phyloP scores from a whole-genome alignment of 1,284 basidiomycete species.

The Rhodotorula glutinis region DNA sequence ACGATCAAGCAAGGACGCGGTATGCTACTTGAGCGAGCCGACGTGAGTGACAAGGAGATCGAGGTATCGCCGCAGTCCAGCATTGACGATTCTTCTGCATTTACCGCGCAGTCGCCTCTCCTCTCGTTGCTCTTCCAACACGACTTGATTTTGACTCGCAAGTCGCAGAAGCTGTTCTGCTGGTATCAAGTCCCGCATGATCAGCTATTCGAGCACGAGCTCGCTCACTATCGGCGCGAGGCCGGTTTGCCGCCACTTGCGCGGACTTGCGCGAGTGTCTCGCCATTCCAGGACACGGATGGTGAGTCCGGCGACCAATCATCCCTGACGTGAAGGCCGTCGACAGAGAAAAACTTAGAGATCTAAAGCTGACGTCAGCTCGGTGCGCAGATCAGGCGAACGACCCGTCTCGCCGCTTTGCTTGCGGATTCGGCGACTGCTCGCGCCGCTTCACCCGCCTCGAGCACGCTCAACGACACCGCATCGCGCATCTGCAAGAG shows the following conservation, averaged over 20 bases:
- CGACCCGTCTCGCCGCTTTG: not conserved
- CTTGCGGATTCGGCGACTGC: not conserved
- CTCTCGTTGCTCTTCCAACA: constrained; percentile 88
- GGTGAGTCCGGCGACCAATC: too few species aligned
- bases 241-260: not conserved
- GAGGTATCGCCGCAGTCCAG: not conserved
- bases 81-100: not conserved
- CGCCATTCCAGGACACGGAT: not conserved
- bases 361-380: too few species aligned
- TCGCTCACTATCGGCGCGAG: not conserved
- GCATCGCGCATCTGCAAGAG: not conserved
- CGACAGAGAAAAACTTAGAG: too few species aligned
- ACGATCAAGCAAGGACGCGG: not conserved
- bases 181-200: constrained; percentile 91
- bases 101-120: constrained; percentile 66
- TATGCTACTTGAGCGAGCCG: not conserved
- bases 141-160: constrained; percentile 89
- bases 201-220: constrained; percentile 63
- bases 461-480: not conserved
- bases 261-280: not conserved
- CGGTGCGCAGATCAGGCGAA: too few species aligned
- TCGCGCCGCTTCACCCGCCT: not conserved
- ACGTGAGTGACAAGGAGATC: constrained; percentile 45
- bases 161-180: constrained; percentile 92
- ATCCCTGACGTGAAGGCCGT: too few species aligned